Percentiles rank a stretch among this genome's conserved stretches.
phyloP scores from a whole-genome alignment of 148 eudicot genomes.

The Salicornia ramosissima region DNA sequence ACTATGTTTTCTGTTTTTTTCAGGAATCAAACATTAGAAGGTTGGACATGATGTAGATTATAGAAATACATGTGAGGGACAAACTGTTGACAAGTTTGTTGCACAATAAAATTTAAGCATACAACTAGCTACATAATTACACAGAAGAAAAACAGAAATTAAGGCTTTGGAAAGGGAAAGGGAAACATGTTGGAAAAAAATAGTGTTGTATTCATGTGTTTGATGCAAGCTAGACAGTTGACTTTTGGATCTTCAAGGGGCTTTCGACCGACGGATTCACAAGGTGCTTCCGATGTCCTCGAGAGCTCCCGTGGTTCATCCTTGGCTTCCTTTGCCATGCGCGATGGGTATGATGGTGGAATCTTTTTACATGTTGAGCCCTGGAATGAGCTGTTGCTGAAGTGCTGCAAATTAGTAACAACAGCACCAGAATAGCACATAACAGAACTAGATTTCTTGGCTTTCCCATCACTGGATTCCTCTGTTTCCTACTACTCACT shows the following conservation, averaged over 20 bases:
- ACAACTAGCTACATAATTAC: conserved; percentile 12
- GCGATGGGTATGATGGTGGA: conserved; percentile 14
- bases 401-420: conserved; percentile 20
- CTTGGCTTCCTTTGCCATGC: conserved; percentile 16
- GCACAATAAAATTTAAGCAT: background rate
- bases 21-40: background rate
- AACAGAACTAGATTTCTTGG: conserved; percentile 13
- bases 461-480: conserved; percentile 2
- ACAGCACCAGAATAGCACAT: conserved; percentile 12
- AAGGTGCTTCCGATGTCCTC: conserved; percentile 20
- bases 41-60: background rate
- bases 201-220: background rate
- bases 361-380: conserved; percentile 11
- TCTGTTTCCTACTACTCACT: background rate
- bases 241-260: conserved; percentile 4
- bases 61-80: background rate
- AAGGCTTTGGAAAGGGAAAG: no score
- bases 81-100: background rate
- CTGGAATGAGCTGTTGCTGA: conserved; percentile 13
- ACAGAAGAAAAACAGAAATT: background rate
- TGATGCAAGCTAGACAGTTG: conserved; percentile 15
- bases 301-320: conserved; percentile 27
- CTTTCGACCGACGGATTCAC: conserved; percentile 10
- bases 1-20: background rate
- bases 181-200: background rate